Base-by-base conservation (phyloP, 2,329 filamentous ascomycete species). In the Helicocarpus griseus region DNA sequence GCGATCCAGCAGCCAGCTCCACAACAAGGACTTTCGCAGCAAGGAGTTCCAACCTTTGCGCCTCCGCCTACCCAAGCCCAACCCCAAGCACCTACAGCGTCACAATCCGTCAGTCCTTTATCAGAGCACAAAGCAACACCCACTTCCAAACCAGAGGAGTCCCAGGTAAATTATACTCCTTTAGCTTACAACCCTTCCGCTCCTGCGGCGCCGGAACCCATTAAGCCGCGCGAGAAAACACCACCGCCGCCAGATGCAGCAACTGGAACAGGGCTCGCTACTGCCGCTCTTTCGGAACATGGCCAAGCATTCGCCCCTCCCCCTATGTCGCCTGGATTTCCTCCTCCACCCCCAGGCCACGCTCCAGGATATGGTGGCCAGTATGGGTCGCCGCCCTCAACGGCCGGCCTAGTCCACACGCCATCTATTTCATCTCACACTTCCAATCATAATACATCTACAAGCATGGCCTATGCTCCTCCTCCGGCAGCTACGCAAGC, bases 151-250 rank as follows among this genome's bases (percentile, higher is more conserved):
- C 48, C 14, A 21, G 57, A 62, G 43, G 59, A 61, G 54, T 56
- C 62, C 29, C 56, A 65, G 41, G 61, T 65, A 35, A 66, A 62
- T 56, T 76, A 72, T 53, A 64, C 74, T 2, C 78, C 79, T 3
- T 70, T 81, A 54, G 77, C 79, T n/a, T 85, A 85, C 61, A 84
- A 84, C 57, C 81, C 81, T 14, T 80, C 81, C 8, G 81, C 81
- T 4, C 81, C 81, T 21, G 73, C 80, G n/a, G 80, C 80, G 0
- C 81, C 81, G 5, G 81, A 85, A 60, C 80, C 79, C 2, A 82
- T 84, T 49, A 73, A 77, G 39, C 76, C 81, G 58, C 76, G 81
- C n/a, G 81, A 84, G 64, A 82, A 83, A 68, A 84, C 81, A 3
- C 81, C 81, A 2, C 81, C 81, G 5, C 81, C 81, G 11, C 67